Evolutionary conservation across 306 rosid species (phyloP).

Genomic region (Malus sieversii): DNA sequence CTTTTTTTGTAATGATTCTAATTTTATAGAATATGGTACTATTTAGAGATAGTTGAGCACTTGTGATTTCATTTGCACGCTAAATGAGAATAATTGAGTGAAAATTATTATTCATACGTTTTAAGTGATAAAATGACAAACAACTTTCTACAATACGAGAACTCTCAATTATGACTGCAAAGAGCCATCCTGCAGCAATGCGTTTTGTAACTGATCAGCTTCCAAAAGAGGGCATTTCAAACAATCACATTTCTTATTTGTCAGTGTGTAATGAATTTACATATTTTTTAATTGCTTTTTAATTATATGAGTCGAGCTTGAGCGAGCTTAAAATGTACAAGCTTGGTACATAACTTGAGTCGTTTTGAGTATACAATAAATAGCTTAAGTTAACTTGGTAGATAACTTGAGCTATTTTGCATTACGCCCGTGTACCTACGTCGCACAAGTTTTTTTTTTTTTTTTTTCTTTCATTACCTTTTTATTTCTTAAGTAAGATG

Average conservation of each 20-base stretch:
- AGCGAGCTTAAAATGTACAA: no score
- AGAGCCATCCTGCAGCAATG: slow-evolving; percentile 99
- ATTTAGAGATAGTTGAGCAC: slow-evolving; percentile 3
- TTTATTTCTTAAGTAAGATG: no score
- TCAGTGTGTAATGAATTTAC: no score
- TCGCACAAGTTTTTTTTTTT: no score
- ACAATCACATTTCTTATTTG: slow-evolving; percentile 31
- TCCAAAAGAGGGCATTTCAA: slow-evolving; percentile 51
- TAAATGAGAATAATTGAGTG: slow-evolving; percentile 13
- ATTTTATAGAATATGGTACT: slow-evolving; percentile 1
- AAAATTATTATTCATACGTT: slow-evolving; percentile 43
- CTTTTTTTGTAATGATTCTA: slow-evolving; percentile 6
- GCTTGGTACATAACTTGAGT: no score
- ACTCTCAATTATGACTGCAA: slow-evolving; percentile 97
- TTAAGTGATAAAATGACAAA: slow-evolving; percentile 98
- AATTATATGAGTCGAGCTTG: no score
- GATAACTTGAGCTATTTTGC: no score
- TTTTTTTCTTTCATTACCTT: no score
- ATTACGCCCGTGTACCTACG: no score
- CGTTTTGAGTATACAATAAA: no score
- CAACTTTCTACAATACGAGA: slow-evolving; percentile 99
- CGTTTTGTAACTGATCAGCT: slow-evolving; percentile 86
- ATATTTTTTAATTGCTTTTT: no score
- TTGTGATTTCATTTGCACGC: background rate
- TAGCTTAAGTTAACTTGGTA: no score